Evolutionary conservation across 768 basidiomycete species (phyloP).

Genomic region (Zangia roseola): DNA sequence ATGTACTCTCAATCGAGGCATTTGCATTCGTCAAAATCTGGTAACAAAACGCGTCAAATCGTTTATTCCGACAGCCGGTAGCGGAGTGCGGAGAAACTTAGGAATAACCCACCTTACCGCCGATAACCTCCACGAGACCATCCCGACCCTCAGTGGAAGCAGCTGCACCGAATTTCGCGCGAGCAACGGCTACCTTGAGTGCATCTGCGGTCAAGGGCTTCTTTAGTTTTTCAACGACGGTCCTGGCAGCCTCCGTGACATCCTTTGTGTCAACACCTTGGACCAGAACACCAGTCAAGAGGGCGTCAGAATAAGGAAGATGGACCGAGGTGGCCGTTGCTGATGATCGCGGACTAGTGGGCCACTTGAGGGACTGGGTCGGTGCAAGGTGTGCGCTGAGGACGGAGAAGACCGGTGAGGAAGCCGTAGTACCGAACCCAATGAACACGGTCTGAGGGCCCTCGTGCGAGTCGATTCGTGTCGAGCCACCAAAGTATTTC

Average conservation of each 20-base stretch:
- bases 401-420: conserved; percentile 71
- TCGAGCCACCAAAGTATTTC: conserved; percentile 84
- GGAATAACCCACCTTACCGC: conserved; percentile 53
- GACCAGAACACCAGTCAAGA: conserved; percentile 80
- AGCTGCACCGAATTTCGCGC: conserved; percentile 86
- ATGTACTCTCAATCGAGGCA: conserved; percentile 56
- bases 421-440: conserved; percentile 76
- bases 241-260: conserved; percentile 67
- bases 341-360: conserved; percentile 54
- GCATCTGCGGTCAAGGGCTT: conserved; percentile 60
- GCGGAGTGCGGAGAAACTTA: conserved; percentile 4
- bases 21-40: conserved; percentile 63
- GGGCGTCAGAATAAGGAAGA: conserved; percentile 89
- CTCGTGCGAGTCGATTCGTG: conserved; percentile 62
- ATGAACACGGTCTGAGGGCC: conserved; percentile 79
- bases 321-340: conserved; percentile 72
- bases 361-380: conserved; percentile 83
- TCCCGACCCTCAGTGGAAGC: conserved; percentile 64
- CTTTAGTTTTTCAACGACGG: conserved; percentile 67
- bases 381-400: conserved; percentile 82
- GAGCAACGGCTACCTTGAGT: conserved; percentile 77
- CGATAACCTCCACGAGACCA: conserved; percentile 60
- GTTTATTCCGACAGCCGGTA: background rate
- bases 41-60: background rate
- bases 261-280: conserved; percentile 62